Percentiles rank a stretch among this genome's conserved stretches.
Evolutionary conservation across 2,329 filamentous ascomycete species (phyloP).

Genomic region (Albifimbria verrucaria): DNA sequence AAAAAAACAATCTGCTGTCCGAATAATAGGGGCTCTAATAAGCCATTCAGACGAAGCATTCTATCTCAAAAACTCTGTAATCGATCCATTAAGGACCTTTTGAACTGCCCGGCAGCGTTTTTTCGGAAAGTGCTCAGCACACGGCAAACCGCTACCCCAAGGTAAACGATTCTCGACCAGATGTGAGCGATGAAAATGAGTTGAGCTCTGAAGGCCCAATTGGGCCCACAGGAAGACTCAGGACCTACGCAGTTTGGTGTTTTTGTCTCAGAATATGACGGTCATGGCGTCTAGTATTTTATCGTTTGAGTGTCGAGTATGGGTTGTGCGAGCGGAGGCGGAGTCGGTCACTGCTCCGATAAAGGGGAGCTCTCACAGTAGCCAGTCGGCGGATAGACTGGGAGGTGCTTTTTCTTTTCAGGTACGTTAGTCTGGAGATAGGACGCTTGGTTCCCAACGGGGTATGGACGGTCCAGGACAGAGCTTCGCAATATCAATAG

Average conservation of each 20-base stretch:
- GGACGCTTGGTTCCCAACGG: too few species aligned
- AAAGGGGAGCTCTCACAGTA: neutral
- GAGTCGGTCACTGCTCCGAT: neutral
- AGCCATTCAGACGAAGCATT: conserved; percentile 1
- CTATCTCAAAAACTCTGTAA: neutral
- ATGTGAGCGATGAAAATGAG: neutral
- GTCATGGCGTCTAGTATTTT: neutral
- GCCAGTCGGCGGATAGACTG: too few species aligned
- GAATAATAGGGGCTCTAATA: conserved; percentile 2
- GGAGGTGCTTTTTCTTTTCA: too few species aligned
- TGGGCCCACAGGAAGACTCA: neutral
- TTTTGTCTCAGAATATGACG: neutral
- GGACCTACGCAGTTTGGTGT: neutral
- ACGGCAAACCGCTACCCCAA: too few species aligned
- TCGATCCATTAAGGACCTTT: neutral
- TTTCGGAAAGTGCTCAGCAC: too few species aligned
- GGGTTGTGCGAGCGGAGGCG: too few species aligned
- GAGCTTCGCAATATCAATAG: neutral
- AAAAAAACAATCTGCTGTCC: neutral
- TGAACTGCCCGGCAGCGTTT: too few species aligned
- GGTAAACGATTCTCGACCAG: neutral
- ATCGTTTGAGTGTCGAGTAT: neutral
- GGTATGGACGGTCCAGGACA: neutral
- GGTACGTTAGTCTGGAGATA: too few species aligned
- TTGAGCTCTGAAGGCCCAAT: neutral